Evolutionary conservation across 2,329 filamentous ascomycete species (phyloP), one percentile per base, ranked within the genome.

Genomic region (Atkinsonella texensis): DNA sequence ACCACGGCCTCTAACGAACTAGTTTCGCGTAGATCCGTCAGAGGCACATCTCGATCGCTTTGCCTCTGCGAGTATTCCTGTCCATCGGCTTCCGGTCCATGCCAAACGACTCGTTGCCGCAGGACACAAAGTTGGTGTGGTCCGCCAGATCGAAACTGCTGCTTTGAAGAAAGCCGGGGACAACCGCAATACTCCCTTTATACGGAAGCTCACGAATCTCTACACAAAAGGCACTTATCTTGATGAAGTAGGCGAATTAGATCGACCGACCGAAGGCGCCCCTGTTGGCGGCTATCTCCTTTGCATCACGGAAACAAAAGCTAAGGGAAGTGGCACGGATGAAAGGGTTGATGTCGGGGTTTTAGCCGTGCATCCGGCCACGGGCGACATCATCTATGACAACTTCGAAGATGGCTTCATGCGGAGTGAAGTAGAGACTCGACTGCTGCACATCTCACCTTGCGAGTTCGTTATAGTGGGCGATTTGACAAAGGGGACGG

Each of bases 141-240:
- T 98, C 10, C 79, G 91, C 31, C 93, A 98, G 68, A 75, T 95
- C 31, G 93, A 98, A 68, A 98, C 93, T 0, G 93, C 93, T 2
- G 93, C 93, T 0, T 72, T 98, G 54, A 98, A 98, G 66, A 95
- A 95, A 56, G 93, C 83, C 1, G 91, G 93, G 44, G 89, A 95
- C 64, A 98, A 97, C 67, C 82, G 88, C 53, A 96, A 95, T 63
- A 80, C 89, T 0, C 90, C 93, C 0, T 98, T 98, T 60, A 80
- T 89, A 39, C 83, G 93, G 38, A 93, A 95, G 61, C 81, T 98
- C 60, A 97, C 93, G 15, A 96, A 95, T 62, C 76, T 98, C 7
- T 98, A 98, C 69, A 98, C 93, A 9, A 98, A 97, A 67, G 93
- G 90, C 43, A 98, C 93, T 2, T 98, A 97, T 60, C 85, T 98